Evolutionary conservation across 108 stramenopile species (phyloP), one percentile per base, ranked within the genome.

Genomic region (Nitzschia sp.): DNA sequence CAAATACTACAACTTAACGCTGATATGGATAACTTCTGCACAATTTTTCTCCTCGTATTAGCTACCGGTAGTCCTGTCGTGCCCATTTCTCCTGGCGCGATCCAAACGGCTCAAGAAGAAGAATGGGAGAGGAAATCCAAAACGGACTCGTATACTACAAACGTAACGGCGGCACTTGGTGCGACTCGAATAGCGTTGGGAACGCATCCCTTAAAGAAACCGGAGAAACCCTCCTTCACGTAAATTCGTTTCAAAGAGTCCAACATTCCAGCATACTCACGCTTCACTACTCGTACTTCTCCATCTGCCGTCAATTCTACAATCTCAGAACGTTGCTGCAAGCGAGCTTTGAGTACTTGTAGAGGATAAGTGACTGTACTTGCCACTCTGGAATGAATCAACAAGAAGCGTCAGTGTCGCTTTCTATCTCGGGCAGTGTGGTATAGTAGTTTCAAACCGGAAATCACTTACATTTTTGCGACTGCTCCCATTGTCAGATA

Each of bases 181-280:
- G 98, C 98, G 9, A 98, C 98, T 24, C 97, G 85, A 25, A 99
- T 61, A 9, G 97, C 89, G 82, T 98, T 97, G 24, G 98, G 92
- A 29, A 97, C 62, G 70, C 90, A 87, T 13, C 98, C 98, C 72
- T 96, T 97, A 76, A 97, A 97, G 66, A 98, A 98, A 5, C 98
- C 98, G 9, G 65, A 28, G 6, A 91, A 45, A 4, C 98, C 98
- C 67, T 98, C 97, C 34, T 66, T 68, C 67, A 74, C 66, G 72
- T 75, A 91, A 23, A 94, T 93, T 54, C 70, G 78, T 18, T 47
- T 30, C 0, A 87, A 70, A 56, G 92, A 91, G 38, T 80, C 74
- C 25, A 76, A n/a, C 1, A 96, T 80, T 32, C 94, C 85, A 17
- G 60, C 27, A 59, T 89, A 86, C 21, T 94, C 85, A 38, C 92